These are phyloP conservation scores for Hyaloperonospora arabidopsidis DNA, from an alignment of 352 stramenopile species.

Conservation along the genomic window DNA sequence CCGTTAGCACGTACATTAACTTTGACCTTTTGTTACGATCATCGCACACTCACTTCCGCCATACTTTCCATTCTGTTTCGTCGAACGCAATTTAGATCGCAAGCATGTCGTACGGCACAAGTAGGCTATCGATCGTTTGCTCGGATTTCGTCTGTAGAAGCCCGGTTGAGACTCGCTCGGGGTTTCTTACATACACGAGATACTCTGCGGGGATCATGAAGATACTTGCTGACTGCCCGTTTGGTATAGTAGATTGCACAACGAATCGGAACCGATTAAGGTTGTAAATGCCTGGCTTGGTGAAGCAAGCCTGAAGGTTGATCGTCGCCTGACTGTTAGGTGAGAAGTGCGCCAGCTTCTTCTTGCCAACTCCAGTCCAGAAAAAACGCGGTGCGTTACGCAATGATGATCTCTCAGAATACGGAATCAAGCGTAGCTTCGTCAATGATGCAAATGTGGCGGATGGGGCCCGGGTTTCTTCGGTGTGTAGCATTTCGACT, in stretches of 20 bases:
- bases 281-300: slow-evolving; percentile 67
- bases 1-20: slow-evolving; percentile 18
- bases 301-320: slow-evolving; percentile 66
- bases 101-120: slow-evolving; percentile 19
- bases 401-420: slow-evolving; percentile 10
- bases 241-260: slow-evolving; percentile 26
- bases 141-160: slow-evolving; percentile 17
- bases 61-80: neutral
- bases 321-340: slow-evolving; percentile 41
- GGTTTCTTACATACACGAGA: slow-evolving; percentile 55
- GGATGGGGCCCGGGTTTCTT: slow-evolving; percentile 42
- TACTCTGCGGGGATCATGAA: slow-evolving; percentile 75
- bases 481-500: slow-evolving; percentile 67
- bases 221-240: slow-evolving; percentile 25
- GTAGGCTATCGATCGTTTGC: slow-evolving; percentile 16
- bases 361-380: slow-evolving; percentile 73
- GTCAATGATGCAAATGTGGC: slow-evolving; percentile 19
- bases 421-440: slow-evolving; percentile 23
- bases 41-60: neutral
- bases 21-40: slow-evolving; percentile 12
- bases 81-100: neutral
- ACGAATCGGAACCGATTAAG: slow-evolving; percentile 74
- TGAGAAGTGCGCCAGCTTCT: slow-evolving; percentile 45
- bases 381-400: slow-evolving; percentile 55
- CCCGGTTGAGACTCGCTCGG: slow-evolving; percentile 1